These are phyloP conservation scores for Xylariaceae sp. DNA, from an alignment of 2,329 filamentous ascomycete genomes.

Conservation along the genomic window DNA sequence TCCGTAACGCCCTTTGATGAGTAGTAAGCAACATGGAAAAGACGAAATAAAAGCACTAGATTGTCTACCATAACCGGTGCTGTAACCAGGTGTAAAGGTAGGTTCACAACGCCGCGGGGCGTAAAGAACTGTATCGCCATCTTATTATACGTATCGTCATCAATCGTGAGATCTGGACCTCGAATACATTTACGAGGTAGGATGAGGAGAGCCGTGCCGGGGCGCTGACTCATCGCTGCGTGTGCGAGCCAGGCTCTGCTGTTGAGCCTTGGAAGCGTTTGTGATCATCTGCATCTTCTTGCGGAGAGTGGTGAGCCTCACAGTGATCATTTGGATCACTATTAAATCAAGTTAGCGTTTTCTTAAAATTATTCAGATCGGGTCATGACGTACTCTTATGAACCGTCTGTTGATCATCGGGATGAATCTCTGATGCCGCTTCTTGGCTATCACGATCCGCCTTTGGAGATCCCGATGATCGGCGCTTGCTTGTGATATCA, in stretches of 20 bases:
- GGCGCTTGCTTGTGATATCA: conserved; percentile 40
- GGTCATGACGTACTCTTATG: conserved; percentile 58
- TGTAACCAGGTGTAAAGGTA: conserved; percentile 12
- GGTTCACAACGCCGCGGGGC: conserved; percentile 30
- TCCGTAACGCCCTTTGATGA: conserved; percentile 27
- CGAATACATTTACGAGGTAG: conserved; percentile 32
- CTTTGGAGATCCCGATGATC: conserved; percentile 36
- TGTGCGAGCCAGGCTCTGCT: conserved; percentile 40
- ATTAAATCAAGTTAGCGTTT: conserved; percentile 28
- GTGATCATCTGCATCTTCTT: conserved; percentile 59
- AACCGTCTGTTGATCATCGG: conserved; percentile 67
- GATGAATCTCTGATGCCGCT: conserved; percentile 50
- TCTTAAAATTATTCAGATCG: background rate
- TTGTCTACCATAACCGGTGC: conserved; percentile 10
- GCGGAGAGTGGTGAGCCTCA: conserved; percentile 50
- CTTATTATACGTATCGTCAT: conserved; percentile 34
- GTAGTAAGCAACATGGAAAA: conserved; percentile 6
- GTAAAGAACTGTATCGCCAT: conserved; percentile 29
- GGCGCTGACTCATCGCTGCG: conserved; percentile 53
- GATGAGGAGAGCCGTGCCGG: conserved; percentile 47
- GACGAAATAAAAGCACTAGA: conserved; percentile 3
- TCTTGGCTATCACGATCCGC: conserved; percentile 41
- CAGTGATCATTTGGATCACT: conserved; percentile 60
- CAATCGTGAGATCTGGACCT: conserved; percentile 27
- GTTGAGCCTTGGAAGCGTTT: conserved; percentile 49